A percentile compares a stretch with the other conserved stretches of the same genome.
Evolutionary conservation across 129 eudicot species (phyloP).

Genomic region (Gnaphalium uliginosum): DNA sequence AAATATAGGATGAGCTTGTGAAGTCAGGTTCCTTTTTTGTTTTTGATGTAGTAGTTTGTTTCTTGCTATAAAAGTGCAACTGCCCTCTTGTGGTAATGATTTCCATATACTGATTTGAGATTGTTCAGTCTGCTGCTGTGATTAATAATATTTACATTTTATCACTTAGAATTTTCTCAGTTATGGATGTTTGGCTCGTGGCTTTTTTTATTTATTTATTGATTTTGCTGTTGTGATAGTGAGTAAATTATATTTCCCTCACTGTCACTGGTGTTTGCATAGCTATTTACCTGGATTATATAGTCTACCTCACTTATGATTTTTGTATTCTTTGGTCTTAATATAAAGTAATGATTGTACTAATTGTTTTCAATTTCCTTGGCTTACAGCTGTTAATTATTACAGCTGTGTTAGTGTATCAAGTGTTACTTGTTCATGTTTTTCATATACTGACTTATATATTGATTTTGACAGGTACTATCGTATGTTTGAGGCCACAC

Average conservation of each 20-base stretch:
- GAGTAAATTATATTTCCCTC: not conserved
- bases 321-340: slow-evolving; percentile 2
- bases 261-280: not conserved
- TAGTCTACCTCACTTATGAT: not conserved
- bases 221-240: no score
- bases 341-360: not conserved
- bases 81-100: not conserved
- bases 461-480: slow-evolving; percentile 68
- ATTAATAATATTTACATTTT: not conserved
- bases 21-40: not conserved
- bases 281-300: not conserved
- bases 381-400: not conserved
- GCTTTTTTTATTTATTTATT: not conserved
- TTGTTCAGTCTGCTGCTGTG: not conserved
- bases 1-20: not conserved
- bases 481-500: slow-evolving; percentile 99
- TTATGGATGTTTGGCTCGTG: not conserved
- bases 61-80: slow-evolving; percentile 3
- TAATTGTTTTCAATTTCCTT: not conserved
- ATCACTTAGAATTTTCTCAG: not conserved
- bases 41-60: not conserved
- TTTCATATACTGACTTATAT: slow-evolving; percentile 15
- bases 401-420: not conserved
- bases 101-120: not conserved
- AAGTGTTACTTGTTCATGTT: slow-evolving; percentile 16